Conservation (phyloP, 371 early-diverging fungal species). For the Mortierella sp. region DNA sequence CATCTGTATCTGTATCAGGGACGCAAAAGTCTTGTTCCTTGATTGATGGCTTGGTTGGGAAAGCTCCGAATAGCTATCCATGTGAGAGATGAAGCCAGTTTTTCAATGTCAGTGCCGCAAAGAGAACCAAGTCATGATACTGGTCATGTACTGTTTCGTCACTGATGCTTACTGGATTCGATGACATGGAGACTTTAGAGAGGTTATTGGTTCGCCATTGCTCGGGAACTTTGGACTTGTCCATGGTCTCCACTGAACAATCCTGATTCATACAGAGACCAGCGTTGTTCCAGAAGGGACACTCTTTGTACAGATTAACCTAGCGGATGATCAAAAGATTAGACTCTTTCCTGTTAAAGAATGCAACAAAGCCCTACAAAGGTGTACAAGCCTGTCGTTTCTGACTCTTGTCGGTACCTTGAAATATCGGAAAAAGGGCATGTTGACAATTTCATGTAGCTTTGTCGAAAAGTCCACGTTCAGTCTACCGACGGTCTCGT, state of each 20-base stretch:
- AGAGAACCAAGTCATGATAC: no score
- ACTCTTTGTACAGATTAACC: conserved; percentile 90
- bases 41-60: conserved; percentile 19
- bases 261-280: conserved; percentile 85
- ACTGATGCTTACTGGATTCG: conserved; percentile 17
- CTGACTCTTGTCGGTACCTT: no score
- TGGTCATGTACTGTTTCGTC: no score
- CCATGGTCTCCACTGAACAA: conserved; percentile 87
- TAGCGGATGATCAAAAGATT: conserved; percentile 46
- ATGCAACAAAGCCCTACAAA: no score
- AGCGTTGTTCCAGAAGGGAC: conserved; percentile 92
- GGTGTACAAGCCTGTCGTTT: no score
- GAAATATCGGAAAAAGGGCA: conserved; percentile 89
- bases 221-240: conserved; percentile 67
- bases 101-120: not conserved
- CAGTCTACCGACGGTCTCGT: conserved; percentile 79
- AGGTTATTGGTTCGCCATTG: conserved; percentile 34
- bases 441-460: conserved; percentile 78
- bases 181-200: conserved; percentile 38
- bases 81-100: not conserved
- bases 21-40: conserved; percentile 54
- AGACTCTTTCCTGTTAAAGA: no score
- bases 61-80: conserved; percentile 24
- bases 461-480: conserved; percentile 73
- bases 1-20: conserved; percentile 59